Base-by-base conservation (phyloP, 495 filamentous ascomycete species). In the Penicillium atrosanguineum region DNA sequence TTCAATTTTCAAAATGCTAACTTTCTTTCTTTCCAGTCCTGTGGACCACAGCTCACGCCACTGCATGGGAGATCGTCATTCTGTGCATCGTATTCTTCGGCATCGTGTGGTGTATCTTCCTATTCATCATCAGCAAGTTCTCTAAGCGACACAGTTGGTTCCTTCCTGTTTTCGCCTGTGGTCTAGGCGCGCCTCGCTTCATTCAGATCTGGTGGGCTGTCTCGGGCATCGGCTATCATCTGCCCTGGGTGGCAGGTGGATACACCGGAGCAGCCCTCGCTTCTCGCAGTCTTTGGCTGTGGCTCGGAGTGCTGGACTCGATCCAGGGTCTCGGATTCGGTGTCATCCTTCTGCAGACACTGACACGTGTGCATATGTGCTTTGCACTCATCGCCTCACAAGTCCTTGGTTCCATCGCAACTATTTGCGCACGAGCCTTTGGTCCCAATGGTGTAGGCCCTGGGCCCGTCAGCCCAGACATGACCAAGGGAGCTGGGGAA, bases 121-220 rank as follows among this genome's bases (percentile, higher is more conserved):
- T 79, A 1, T 71, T 58, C 53, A 44, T 78, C 14, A 70, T 79
- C 50, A 67, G 65, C 55, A 60, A 57, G 15, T 70, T 77, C 20
- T 77, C 74, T 28, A 75, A 69, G 53, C 56, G 46, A 14, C 76
- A 79, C 54, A 75, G 67, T 42, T 79, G 76, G 76, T 75, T 79
- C 55, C 62, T 79, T 25, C 76, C 76, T 7, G 72, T 79, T 18
- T 77, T 78, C 34, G 76, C 76, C 20, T 77, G 76, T 43, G 76
- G 75, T 46, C 68, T 79, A 4, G 74, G 74, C 7, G 75, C 75
- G 8, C 76, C 76, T 8, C 74, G 74, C 25, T 79, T 76, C 65
- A 72, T 73, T 6, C 76, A 79, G 53, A 77, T 79, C 50, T 75
- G 75, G 69, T 79, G 76, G 76, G 76, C 69, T 49, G 65, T 73